Evolutionary conservation across 805 yeast species (phyloP).

Genomic region (Kazachstania viticola): DNA sequence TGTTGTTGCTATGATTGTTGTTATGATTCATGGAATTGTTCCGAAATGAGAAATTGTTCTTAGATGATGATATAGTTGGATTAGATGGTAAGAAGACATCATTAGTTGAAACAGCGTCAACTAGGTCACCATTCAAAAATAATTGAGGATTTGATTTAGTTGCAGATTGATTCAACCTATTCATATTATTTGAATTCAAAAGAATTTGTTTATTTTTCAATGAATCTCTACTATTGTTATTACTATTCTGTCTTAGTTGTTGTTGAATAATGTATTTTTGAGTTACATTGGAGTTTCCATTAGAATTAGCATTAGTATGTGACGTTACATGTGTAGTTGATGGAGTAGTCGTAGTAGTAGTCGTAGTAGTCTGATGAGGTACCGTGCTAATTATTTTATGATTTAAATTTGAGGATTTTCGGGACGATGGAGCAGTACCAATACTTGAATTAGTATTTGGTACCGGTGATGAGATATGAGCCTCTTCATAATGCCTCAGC

Average conservation of each 20-base stretch:
- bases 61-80: neutral
- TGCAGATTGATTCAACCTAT: neutral
- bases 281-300: neutral
- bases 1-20: slow-evolving; percentile 8
- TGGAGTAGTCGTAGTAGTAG: neutral
- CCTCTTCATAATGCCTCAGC: slow-evolving; percentile 90
- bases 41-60: slow-evolving; percentile 1
- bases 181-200: neutral
- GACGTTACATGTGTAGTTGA: too few species aligned
- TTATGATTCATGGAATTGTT: neutral
- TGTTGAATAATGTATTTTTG: slow-evolving; percentile 4
- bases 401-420: neutral
- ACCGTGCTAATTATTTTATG: neutral
- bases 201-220: neutral
- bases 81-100: slow-evolving; percentile 58
- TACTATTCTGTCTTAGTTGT: slow-evolving; percentile 1
- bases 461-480: slow-evolving; percentile 65
- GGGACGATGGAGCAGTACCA: slow-evolving; percentile 1
- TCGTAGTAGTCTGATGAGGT: neutral
- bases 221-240: neutral
- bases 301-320: too few species aligned
- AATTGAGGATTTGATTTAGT: neutral
- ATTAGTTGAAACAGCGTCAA: slow-evolving; percentile 85
- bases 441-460: slow-evolving; percentile 28
- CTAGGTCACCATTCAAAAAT: slow-evolving; percentile 26